Evolutionary conservation across 1,139 yeast species (phyloP), one percentile per base, ranked within the genome.

Genomic region (Taphrina flavorubra): DNA sequence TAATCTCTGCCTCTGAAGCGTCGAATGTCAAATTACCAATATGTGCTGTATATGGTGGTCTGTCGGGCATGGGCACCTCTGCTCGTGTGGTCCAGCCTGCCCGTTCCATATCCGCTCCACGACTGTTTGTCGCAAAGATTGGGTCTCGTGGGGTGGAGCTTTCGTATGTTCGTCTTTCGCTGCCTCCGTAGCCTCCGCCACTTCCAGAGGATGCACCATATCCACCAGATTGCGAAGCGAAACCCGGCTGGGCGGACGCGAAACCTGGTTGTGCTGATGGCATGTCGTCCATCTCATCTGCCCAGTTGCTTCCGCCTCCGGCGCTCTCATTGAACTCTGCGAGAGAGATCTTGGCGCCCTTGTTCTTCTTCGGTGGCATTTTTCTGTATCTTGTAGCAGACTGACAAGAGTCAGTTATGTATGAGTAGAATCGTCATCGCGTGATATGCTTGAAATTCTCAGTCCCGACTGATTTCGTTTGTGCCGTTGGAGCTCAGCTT

Each of bases 41-140:
- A 79, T 92, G 86, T 25, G 97, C 97, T 76, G 90, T 89, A 83
- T 80, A 95, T 69, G 99, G 99, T 40, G 97, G 92, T 68, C 81
- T 84, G 75, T 92, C 96, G 62, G 99, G 99, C 72, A 95, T 83
- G 58, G 97, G 97, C 14, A 70, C 75, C 58, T 91, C 92, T 91
- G 94, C 88, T 56, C 89, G 64, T 6, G 55, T 40, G 10, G 68
- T 51, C 44, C 61, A 58, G 31, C 63, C 63, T 14, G 62, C 62
- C 14, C 62, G 51, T 40, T 58, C 62, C 62, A 58, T 58, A 13
- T 58, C 62, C 11, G 42, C 51, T 25, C 53, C 53, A 11, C 62
- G 62, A 25, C 49, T 44, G 25, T 46, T 46, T 58, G 62, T 58
- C 39, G 62, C 62, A 44, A 58, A 58, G 53, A 58, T 58, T 14